Base-by-base conservation (phyloP, 2,329 filamentous ascomycete species). In the Penicillium corylophilum region DNA sequence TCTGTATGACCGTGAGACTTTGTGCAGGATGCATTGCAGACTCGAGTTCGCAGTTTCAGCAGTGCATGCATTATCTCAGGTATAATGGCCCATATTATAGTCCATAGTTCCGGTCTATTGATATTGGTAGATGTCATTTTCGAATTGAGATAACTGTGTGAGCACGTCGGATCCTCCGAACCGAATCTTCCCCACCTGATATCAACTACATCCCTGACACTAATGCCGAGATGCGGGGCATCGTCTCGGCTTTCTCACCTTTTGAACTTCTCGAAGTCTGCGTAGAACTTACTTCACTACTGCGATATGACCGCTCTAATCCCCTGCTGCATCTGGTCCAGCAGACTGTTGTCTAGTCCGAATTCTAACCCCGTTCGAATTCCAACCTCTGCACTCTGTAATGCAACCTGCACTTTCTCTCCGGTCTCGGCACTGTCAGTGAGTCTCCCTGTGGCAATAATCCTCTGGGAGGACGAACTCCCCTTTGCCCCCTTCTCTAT, bases 161-260 rank as follows among this genome's bases (percentile, higher is more conserved):
- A 24, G 12, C 12, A 24, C 20, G 4, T 40, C 22, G 36, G 20
- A 20, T 39, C 15, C 18, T 36, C 36, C 36, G 5, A 39, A 39
- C 20, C 12, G 13, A 6, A 39, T 20, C 18, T 20, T 20, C 36
- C 20, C 36, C 36, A 6, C 36, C 9, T 12, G 18, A 10, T 15
- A 4, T 20, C 5, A 10, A 39, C 5, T 5, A 31, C 23, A 3
- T 4, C 15, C 18, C 2, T 29, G 33, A 24, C n/a, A 16, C 33
- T 20, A 18, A 36, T 36, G 33, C 9, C 8, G 4, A 18, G 35
- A 31, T 38, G 28, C 46, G 46, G 23, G 31, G 16, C 26, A 49
- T 44, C 31, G 44, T 54, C 48, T 59, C 54, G 49, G 49, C 36
- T 55, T 10, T 13, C 16, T 57, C 57, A 20, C 26, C 5, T 2